Percentiles rank a stretch among this genome's conserved stretches.
phyloP scores from a whole-genome alignment of 208 protist genomes.

The Acanthamoeba rhysodes region DNA sequence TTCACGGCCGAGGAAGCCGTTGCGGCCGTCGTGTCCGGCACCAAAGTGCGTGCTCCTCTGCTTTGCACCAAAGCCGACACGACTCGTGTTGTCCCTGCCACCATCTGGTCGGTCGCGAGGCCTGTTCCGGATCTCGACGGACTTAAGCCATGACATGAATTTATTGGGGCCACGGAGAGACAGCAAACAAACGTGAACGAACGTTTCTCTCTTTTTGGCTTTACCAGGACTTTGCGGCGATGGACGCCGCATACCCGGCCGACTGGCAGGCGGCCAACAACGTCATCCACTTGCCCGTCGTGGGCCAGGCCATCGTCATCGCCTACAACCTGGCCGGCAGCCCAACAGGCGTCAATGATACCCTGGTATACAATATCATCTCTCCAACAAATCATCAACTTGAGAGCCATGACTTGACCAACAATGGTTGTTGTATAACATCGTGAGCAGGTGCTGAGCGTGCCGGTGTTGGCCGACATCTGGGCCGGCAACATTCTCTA shows the following conservation, averaged over 20 bases:
- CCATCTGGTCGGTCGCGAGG: background rate
- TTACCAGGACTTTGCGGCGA: background rate
- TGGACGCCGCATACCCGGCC: background rate
- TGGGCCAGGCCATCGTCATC: background rate
- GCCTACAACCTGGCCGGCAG: conserved; percentile 1
- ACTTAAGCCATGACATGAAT: no score
- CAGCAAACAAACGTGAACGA: background rate
- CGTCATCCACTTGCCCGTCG: background rate
- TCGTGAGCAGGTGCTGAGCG: background rate
- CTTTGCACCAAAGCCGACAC: no score
- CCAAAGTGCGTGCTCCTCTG: background rate
- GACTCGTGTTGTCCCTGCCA: no score
- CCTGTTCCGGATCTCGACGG: background rate
- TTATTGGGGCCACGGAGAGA: no score
- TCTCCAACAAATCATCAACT: no score
- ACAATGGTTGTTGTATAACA: background rate
- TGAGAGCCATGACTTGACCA: no score
- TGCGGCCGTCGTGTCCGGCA: background rate
- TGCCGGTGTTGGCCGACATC: conserved; percentile 1
- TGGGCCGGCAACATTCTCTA: background rate
- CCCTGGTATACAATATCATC: no score
- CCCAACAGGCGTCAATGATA: no score
- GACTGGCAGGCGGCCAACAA: background rate
- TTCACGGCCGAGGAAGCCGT: background rate
- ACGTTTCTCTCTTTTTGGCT: background rate